A percentile compares a stretch with the other conserved stretches of the same genome.
Evolutionary conservation across 1,284 basidiomycete genomes (phyloP).

Genomic region (Porogramme epimiltina): DNA sequence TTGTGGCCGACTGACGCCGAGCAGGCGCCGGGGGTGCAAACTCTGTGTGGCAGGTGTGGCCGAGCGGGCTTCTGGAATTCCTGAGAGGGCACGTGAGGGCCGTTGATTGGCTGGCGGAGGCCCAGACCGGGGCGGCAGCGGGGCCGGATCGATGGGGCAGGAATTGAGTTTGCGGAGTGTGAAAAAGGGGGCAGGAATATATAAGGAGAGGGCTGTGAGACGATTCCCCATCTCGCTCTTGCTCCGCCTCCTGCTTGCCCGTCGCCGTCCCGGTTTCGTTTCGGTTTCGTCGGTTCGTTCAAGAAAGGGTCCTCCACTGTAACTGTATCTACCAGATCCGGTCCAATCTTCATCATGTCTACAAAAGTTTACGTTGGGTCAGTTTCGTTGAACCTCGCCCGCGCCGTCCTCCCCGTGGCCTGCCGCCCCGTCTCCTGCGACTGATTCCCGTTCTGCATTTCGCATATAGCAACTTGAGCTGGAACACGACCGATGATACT

Average conservation of each 20-base stretch:
- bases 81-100: slow-evolving; percentile 5
- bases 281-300: slow-evolving; percentile 44
- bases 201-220: slow-evolving; percentile 43
- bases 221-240: slow-evolving; percentile 29
- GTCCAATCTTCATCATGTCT: slow-evolving; percentile 50
- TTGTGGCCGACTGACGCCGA: neutral
- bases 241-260: slow-evolving; percentile 28
- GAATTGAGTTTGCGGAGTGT: slow-evolving; percentile 31
- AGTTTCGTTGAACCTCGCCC: slow-evolving; percentile 41
- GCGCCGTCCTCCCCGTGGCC: slow-evolving; percentile 15
- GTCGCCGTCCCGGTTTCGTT: slow-evolving; percentile 37
- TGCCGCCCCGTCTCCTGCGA: slow-evolving; percentile 19
- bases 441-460: slow-evolving; percentile 32
- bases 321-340: slow-evolving; percentile 46
- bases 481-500: slow-evolving; percentile 93
- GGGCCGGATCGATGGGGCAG: slow-evolving; percentile 19
- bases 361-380: slow-evolving; percentile 87
- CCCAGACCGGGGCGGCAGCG: slow-evolving; percentile 19
- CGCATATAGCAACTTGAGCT: slow-evolving; percentile 81
- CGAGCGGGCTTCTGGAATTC: slow-evolving; percentile 14
- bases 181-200: slow-evolving; percentile 39
- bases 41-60: slow-evolving; percentile 12
- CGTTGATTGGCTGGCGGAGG: slow-evolving; percentile 18
- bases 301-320: slow-evolving; percentile 43
- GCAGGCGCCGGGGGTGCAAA: slow-evolving; percentile 6